Percentiles rank a stretch among this genome's conserved stretches.
Evolutionary conservation across 2,329 filamentous ascomycete genomes (phyloP).

Genomic region (Cladophialophora immunda): DNA sequence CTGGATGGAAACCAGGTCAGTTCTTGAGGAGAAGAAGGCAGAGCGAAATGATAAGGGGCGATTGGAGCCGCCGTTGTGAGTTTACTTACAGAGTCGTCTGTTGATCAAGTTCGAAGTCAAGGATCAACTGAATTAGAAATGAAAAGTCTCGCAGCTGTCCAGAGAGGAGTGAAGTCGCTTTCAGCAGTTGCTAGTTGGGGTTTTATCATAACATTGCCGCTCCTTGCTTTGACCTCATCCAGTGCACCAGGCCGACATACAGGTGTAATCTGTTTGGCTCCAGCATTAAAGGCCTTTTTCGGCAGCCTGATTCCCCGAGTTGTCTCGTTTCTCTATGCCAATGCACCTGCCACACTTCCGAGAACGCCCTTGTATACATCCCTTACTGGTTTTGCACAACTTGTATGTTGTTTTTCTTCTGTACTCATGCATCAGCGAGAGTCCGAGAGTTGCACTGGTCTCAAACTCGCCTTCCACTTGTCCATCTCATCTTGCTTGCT

Average conservation of each 20-base stretch:
- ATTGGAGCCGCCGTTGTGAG: background rate
- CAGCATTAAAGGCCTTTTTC: background rate
- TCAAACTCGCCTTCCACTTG: constrained; percentile 86
- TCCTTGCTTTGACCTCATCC: background rate
- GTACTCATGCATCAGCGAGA: constrained; percentile 26
- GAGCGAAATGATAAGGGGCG: background rate
- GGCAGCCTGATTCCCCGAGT: background rate
- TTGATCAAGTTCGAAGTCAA: background rate
- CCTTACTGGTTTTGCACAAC: constrained; percentile 52
- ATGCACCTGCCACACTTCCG: background rate
- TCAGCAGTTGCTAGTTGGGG: background rate
- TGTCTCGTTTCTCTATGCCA: background rate
- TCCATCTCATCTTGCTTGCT: constrained; percentile 93
- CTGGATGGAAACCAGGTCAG: background rate
- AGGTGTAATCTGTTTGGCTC: background rate
- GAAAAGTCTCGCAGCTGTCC: constrained; percentile 7
- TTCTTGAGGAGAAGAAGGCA: background rate
- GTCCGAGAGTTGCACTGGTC: constrained; percentile 2
- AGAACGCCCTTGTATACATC: background rate
- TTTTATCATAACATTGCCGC: background rate
- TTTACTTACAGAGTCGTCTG: background rate
- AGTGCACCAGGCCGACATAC: background rate
- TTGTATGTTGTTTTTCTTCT: constrained; percentile 61
- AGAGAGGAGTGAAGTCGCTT: background rate
- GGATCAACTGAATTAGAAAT: background rate